A percentile compares a stretch with the other conserved stretches of the same genome.
Evolutionary conservation across 257 asterid species (phyloP).

Genomic region (Marsdenia floribunda): DNA sequence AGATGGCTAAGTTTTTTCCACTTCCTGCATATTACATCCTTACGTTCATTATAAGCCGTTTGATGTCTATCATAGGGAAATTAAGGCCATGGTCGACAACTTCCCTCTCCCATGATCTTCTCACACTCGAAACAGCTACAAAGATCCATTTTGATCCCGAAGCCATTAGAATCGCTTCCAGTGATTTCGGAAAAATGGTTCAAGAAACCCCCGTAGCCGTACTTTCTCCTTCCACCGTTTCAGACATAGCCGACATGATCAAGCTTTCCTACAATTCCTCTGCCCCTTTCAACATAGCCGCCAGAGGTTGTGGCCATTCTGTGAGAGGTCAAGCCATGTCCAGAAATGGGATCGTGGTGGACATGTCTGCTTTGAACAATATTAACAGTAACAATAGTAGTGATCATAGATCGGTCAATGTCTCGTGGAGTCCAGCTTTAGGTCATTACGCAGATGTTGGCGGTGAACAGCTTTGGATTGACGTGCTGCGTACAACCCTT

Average conservation of each 20-base stretch:
- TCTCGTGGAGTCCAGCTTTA: slow-evolving; percentile 32
- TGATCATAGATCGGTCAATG: slow-evolving; percentile 26
- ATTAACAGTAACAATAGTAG: not conserved
- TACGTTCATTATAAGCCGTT: slow-evolving; percentile 21
- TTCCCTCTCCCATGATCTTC: slow-evolving; percentile 23
- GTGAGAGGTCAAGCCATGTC: slow-evolving; percentile 72
- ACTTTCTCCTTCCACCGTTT: slow-evolving; percentile 42
- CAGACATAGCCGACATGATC: slow-evolving; percentile 39
- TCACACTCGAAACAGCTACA: slow-evolving; percentile 15
- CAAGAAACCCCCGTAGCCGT: slow-evolving; percentile 51
- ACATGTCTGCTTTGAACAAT: slow-evolving; percentile 39
- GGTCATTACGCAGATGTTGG: slow-evolving; percentile 71
- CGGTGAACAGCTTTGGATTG: slow-evolving; percentile 65
- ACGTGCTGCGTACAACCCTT: slow-evolving; percentile 33
- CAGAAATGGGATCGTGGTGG: slow-evolving; percentile 54
- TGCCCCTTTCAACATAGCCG: slow-evolving; percentile 47
- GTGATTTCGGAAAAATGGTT: slow-evolving; percentile 58
- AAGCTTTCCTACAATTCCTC: slow-evolving; percentile 37
- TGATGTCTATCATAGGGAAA: slow-evolving; percentile 18
- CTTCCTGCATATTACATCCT: slow-evolving; percentile 10
- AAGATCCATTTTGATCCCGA: slow-evolving; percentile 31
- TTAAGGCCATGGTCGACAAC: slow-evolving; percentile 22
- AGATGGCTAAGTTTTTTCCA: slow-evolving; percentile 32
- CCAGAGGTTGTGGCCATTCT: slow-evolving; percentile 75
- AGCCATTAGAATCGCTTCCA: slow-evolving; percentile 30